Base-by-base conservation (phyloP, 148 eudicot species). In the Salicornia ramosissima region DNA sequence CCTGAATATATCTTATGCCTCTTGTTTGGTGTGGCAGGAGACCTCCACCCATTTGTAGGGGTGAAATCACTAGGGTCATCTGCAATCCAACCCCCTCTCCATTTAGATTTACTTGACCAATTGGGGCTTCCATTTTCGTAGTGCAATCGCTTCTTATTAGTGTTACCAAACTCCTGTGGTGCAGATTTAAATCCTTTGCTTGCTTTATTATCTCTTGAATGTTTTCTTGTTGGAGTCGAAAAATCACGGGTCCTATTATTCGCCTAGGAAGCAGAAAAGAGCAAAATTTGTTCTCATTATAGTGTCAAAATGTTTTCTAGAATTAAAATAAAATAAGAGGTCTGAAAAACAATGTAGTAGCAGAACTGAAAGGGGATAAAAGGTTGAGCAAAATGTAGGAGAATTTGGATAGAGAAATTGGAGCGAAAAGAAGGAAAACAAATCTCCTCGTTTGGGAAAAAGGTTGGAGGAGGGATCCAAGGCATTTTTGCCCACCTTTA, bases 11-110 rank as follows among this genome's bases (percentile, higher is more conserved):
- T 74, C 75, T 73, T 76, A 65, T 76, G 76, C 64, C 73, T 73
- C 51, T 63, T 81, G 52, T 71, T 79, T 12, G 92, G 88, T 12
- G 96, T 84, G 33, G 78, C 55, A 5, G 86, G 86, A 74, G 98
- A 83, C 77, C 76, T 80, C 91, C 88, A 82, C 21, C 70, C 71
- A 68, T 47, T 71, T 43, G 57, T 57, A 29, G 29, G 78, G 60
- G 79, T 70, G n/a, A 52, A 52, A 71, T 89, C 86, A 67, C 73
- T 77, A 34, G 90, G 80, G 67, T 95, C 80, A 74, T 89, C 91
- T 16, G 84, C 80, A 52, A 58, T 84, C 90, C 95, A 94, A 63
- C 90, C 90, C 61, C 87, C 83, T 80, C 86, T 83, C 25, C 71
- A 61, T 68, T 85, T 88, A 40, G 82, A 55, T 65, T 72, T 86